Evolutionary conservation across 306 rosid genomes (phyloP), one percentile per base, ranked within the genome.

Genomic region (Alnus glutinosa): DNA sequence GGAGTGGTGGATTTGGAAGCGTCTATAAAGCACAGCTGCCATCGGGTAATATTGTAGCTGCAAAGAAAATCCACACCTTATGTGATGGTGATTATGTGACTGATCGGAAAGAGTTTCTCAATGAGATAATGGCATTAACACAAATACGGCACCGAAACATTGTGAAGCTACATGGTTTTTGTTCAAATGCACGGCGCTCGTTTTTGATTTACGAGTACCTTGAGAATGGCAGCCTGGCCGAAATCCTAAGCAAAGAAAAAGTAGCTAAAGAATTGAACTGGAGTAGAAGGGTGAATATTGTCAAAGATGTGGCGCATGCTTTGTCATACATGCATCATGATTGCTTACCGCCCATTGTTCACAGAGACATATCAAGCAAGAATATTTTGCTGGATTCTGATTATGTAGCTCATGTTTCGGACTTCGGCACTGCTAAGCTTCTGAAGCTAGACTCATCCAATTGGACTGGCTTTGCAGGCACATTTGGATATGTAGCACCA

Each of bases 111-210:
- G 83, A 75, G 34, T 83, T 83, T 23, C 4, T 59, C 13, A 83
- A 79, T 44, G 83, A 83, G 66, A 63, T 83, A 71, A n/a, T 15
- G 5, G 83, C 75, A 36, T 34, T 74, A n/a, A 51, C 68, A n/a
- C 74, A 79, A 75, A n/a, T 79, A 30, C 74, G 83, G 42, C 86
- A 83, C 42, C 47, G 77, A 61, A 83, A 83, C 61, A 75, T 83
- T 62, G 80, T 74, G 36, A 83, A 75, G 50, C 67, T 79, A 3
- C 34, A 15, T 34, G 78, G 86, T 1, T 79, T 79, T 58, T 83
- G 83, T 54, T 75, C 74, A 9, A 68, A 52, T n/a, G 52, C 6
- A 9, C 30, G 51, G 1, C 71, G 71, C 71, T 69, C 81, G 0
- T 75, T 79, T 62, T 55, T 83, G 75, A 55, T 79, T 8, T 83